Conservation (phyloP, 2,329 filamentous ascomycete genomes). For the Dactylellina cionopaga region DNA sequence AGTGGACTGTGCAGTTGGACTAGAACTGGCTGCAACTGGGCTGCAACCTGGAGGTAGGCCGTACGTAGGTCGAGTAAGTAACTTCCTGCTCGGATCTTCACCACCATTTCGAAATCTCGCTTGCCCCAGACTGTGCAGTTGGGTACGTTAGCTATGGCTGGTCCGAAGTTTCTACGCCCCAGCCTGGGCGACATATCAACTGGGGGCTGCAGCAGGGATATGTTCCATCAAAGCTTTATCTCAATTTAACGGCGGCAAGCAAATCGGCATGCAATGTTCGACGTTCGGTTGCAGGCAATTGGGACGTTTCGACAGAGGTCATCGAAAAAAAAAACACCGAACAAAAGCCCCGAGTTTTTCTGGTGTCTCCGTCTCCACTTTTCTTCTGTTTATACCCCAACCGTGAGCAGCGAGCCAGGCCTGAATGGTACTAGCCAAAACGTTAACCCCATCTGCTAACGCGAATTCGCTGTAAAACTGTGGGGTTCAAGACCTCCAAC, state of each 20-base stretch:
- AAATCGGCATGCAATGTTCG: background rate
- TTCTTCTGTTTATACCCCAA: conserved; percentile 18
- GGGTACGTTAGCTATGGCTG: background rate
- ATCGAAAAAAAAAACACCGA: background rate
- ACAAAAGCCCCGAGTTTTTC: background rate
- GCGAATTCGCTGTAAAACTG: conserved; percentile 33
- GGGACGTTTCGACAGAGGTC: too few species aligned
- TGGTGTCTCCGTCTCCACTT: conserved; percentile 16
- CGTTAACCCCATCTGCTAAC: conserved; percentile 5
- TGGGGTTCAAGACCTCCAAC: conserved; percentile 29
- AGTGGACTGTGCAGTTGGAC: background rate
- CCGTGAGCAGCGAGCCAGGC: too few species aligned
- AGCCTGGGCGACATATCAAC: conserved; percentile 4
- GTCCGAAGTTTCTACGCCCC: conserved; percentile 1
- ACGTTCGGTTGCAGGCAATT: too few species aligned
- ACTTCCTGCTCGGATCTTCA: conserved; percentile 35
- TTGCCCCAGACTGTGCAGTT: conserved; percentile 19
- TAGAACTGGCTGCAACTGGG: background rate
- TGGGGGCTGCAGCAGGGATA: conserved; percentile 39
- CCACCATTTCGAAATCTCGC: conserved; percentile 37
- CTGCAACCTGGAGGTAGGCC: background rate
- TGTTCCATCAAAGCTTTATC: conserved; percentile 6
- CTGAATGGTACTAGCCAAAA: too few species aligned
- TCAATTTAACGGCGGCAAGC: conserved; percentile 37
- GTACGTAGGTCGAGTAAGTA: conserved; percentile 3